Conservation (phyloP, 2,329 filamentous ascomycete species). For the Xenoacremonium recifei region DNA sequence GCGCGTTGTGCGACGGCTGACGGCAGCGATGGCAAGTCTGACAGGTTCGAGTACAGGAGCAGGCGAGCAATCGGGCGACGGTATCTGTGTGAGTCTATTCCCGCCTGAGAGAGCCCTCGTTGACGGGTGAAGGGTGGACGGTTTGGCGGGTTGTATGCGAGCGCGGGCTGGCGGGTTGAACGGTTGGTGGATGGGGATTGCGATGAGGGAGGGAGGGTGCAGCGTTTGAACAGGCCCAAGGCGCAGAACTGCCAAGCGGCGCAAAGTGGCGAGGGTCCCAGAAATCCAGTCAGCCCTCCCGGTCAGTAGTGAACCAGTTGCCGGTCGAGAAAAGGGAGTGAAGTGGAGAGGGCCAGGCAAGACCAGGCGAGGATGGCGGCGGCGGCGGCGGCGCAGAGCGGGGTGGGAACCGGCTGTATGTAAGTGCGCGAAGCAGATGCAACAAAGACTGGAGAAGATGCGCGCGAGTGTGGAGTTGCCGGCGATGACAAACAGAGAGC, state of each 20-base stretch:
- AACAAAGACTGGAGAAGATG: not conserved
- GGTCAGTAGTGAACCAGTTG: too few relatives aligned
- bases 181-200: constrained; percentile 20
- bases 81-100: not conserved
- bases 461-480: not conserved
- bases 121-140: not conserved
- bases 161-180: constrained; percentile 11
- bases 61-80: constrained; percentile 20
- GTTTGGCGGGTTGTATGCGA: constrained; percentile 11
- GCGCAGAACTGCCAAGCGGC: not conserved
- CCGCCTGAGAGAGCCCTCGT: not conserved
- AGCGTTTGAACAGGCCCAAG: not conserved
- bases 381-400: not conserved
- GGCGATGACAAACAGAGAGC: constrained; percentile 1
- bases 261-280: not conserved
- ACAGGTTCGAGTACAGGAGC: constrained; percentile 3
- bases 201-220: not conserved
- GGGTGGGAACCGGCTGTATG: not conserved
- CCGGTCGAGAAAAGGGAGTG: not conserved
- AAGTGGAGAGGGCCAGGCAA: not conserved
- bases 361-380: not conserved
- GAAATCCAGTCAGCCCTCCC: not conserved
- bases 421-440: not conserved
- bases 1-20: constrained; percentile 26
- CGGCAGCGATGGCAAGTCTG: constrained; percentile 17